Percentiles rank a stretch among this genome's conserved stretches.
Conservation (phyloP, 169 alveolate genomes). For the Cyclospora cayetanensis region DNA sequence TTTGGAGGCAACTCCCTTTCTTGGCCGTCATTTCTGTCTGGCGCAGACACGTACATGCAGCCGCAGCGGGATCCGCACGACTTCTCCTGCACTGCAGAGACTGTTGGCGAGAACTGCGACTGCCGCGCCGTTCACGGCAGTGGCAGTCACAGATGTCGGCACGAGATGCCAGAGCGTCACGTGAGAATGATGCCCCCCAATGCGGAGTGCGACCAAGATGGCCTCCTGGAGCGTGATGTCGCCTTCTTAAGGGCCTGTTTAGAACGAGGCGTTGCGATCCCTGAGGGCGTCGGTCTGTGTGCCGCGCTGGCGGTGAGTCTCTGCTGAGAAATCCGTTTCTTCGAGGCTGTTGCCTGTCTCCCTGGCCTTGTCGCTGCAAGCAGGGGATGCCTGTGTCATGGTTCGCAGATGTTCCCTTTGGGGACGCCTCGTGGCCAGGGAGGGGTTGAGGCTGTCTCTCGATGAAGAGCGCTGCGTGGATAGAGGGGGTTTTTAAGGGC, state of each 20-base stretch:
- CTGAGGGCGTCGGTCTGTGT: slow-evolving; percentile 39
- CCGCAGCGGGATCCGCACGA: neutral
- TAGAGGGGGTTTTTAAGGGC: too few relatives aligned
- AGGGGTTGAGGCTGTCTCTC: too few relatives aligned
- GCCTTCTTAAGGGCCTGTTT: slow-evolving; percentile 48
- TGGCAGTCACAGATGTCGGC: neutral
- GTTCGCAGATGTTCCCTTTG: too few relatives aligned
- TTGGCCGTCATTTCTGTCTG: slow-evolving; percentile 55
- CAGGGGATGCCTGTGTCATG: too few relatives aligned
- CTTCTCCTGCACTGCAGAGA: neutral
- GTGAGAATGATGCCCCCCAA: neutral
- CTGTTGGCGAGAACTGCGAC: neutral
- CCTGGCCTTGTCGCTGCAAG: too few relatives aligned
- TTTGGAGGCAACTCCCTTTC: slow-evolving; percentile 35
- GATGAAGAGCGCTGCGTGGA: too few relatives aligned
- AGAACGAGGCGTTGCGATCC: slow-evolving; percentile 64
- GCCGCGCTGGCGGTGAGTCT: slow-evolving; percentile 66
- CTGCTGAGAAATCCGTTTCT: neutral
- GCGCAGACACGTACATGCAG: slow-evolving; percentile 38
- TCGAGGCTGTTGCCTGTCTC: neutral
- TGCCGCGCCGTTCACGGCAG: neutral
- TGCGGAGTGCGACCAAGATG: neutral
- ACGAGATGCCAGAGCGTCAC: neutral
- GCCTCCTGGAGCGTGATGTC: neutral
- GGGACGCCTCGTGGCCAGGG: too few relatives aligned